phyloP scores from a whole-genome alignment of 2,329 filamentous ascomycete species.

The Penicillium italicum region DNA sequence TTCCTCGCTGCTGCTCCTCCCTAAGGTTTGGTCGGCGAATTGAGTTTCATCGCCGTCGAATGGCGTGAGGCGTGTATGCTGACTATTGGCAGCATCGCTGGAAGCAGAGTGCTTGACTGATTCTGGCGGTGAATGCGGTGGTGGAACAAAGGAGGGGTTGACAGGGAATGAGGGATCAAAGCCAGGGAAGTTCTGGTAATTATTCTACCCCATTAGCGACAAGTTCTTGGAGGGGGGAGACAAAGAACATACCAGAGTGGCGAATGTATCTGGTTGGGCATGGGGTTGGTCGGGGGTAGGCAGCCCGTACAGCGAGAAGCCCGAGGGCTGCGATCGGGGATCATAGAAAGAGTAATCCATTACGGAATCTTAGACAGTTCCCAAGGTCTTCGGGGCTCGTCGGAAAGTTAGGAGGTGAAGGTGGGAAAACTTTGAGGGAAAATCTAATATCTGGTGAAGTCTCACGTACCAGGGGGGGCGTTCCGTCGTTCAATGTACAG shows the following conservation, averaged over 20 bases:
- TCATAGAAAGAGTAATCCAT: constrained; percentile 59
- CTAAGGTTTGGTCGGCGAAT: constrained; percentile 25
- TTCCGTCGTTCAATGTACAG: background rate
- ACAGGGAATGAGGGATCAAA: constrained; percentile 41
- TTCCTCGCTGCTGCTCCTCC: constrained; percentile 52
- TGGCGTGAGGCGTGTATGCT: constrained; percentile 25
- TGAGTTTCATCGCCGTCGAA: constrained; percentile 31
- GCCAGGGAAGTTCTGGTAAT: constrained; percentile 36
- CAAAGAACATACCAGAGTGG: background rate
- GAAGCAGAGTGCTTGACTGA: constrained; percentile 35
- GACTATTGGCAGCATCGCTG: constrained; percentile 23
- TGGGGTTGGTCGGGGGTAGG: constrained; percentile 41
- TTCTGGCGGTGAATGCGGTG: constrained; percentile 36
- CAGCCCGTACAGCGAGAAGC: constrained; percentile 50
- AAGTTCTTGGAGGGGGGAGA: background rate
- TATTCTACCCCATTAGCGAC: constrained; percentile 24
- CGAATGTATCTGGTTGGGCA: constrained; percentile 38
- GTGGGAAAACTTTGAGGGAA: background rate
- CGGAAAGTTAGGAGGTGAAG: background rate
- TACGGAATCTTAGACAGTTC: background rate
- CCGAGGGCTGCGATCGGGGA: constrained; percentile 37
- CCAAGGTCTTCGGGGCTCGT: background rate
- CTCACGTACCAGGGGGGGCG: background rate
- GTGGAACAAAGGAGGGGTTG: constrained; percentile 32
- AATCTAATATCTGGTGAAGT: background rate